Base-by-base conservation (phyloP, 108 stramenopile genomes). In the Cyclotella baltica region DNA sequence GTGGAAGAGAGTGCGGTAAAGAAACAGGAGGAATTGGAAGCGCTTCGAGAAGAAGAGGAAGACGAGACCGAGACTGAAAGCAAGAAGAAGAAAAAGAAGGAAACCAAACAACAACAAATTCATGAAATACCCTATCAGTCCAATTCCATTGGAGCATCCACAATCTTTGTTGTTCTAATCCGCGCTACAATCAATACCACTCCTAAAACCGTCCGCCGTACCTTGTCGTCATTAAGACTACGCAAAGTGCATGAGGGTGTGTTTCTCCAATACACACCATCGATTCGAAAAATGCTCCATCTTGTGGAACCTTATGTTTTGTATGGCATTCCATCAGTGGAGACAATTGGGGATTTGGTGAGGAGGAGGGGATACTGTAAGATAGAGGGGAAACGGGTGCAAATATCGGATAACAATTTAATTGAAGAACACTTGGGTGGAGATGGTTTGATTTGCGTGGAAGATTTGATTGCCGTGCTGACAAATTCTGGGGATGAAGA, bases 381-480 rank as follows among this genome's bases (percentile, higher is more conserved):
- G 25, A 72, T 92, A 0, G 86, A 91, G 16, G 90, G 88, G 20
- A 85, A 88, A 80, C 85, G 90, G 33, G 88, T 92, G 31, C 91
- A 92, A 15, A 70, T 96, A 25, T 81, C 89, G 19, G 92, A 96
- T 72, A 96, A 96, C 64, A 92, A 88, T 75, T 85, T 93, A 19
- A 86, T 96, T 52, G 95, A 96, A 73, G 61, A 83, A 27, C 82
- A 84, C 11, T 77, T 96, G 69, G 95, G 95, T 16, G 86, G 85
- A 30, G 15, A 48, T 20, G 93, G 90, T 0, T 76, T 96, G 46
- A 92, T 96, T 77, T 96, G 95, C 77, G 89, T 91, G 69, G 95
- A 96, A 70, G 95, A 96, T 88, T 79, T 96, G 77, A 87, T 96
- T 13, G 92, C 93, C 55, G 92, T 89, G 68, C 66, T 96, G 53